A percentile compares a stretch with the other conserved stretches of the same genome.
Evolutionary conservation across 352 stramenopile genomes (phyloP).

Genomic region (Pythium guiyangense): DNA sequence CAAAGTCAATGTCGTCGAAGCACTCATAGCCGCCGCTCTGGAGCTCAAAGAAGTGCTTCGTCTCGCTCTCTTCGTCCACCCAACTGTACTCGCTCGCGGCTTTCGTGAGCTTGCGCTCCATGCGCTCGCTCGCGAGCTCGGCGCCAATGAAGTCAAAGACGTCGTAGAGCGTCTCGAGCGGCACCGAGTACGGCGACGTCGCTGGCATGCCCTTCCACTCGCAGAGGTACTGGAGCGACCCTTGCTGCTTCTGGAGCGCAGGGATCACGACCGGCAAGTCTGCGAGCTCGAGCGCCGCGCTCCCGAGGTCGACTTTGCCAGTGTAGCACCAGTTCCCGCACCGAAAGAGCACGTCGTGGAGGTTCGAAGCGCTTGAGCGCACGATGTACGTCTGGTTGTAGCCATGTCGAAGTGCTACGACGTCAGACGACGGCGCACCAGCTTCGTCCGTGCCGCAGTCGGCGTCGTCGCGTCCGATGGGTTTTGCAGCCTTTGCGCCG

Average conservation of each 20-base stretch:
- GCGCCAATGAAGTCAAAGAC: constrained; percentile 80
- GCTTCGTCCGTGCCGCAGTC: constrained; percentile 40
- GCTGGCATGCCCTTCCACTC: constrained; percentile 78
- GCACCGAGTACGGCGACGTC: constrained; percentile 62
- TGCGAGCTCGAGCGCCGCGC: constrained; percentile 67
- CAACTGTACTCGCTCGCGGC: constrained; percentile 84
- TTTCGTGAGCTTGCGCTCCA: constrained; percentile 85
- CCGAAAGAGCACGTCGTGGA: constrained; percentile 90
- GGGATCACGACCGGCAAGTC: constrained; percentile 90
- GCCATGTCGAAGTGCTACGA: constrained; percentile 80
- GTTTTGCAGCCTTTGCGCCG: constrained; percentile 13
- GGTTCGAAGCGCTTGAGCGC: constrained; percentile 50
- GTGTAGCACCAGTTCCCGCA: constrained; percentile 96
- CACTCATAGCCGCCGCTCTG: constrained; percentile 82
- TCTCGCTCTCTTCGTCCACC: constrained; percentile 83
- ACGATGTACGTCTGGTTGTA: constrained; percentile 94
- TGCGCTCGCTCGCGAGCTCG: constrained; percentile 75
- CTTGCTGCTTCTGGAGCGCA: constrained; percentile 92
- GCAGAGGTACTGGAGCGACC: constrained; percentile 89
- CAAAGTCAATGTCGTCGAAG: constrained; percentile 80
- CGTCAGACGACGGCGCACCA: constrained; percentile 45
- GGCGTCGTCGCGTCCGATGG: constrained; percentile 22
- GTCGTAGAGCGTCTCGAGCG: constrained; percentile 77
- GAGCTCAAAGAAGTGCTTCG: constrained; percentile 93
- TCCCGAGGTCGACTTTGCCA: constrained; percentile 86